Base-by-base conservation (phyloP, 805 yeast genomes). In the Schwanniomyces occidentalis region DNA sequence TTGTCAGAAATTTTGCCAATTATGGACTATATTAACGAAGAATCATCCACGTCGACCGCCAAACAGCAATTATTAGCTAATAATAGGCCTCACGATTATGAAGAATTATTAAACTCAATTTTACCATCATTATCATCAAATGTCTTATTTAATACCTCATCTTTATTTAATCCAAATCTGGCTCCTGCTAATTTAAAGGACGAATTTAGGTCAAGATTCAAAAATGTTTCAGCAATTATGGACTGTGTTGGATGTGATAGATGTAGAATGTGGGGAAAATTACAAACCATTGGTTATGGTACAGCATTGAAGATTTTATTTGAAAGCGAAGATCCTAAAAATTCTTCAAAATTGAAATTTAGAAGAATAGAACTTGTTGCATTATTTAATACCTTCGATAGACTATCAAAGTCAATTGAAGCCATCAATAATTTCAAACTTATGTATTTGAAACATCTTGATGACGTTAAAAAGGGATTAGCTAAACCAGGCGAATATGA, bases 161-260 rank as follows among this genome's bases (percentile, higher is more conserved):
- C 68, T 20, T 72, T 78, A 43, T 74, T 74, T 44, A 66, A 71
- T 43, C 69, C 73, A 10, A 49, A 56, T 9, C 58, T 68, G 1
- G 75, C 71, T 26, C 71, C 73, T 23, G 63, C 65, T 14, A 63
- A 59, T 2, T 71, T 91, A 38, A 93, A 93, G 51, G 82, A 82
- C 44, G 98, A 93, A 50, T 90, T 93, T 65, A 76, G 91, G 42
- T 62, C 75, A 24, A 82, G 95, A 34, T 95, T 93, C 60, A 82
- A 80, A 53, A 93, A 93, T 56, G 95, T 93, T 16, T 82, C 95
- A 14, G 82, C 86, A 32, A 79, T 93, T 27, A 93, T 93, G 97
- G 96, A 91, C 59, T 93, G 99, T 66, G 98, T 93, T 25, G 97
- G 96, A 24, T 93, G 99, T 68, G 99, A 93, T 57, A 75, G 97